Conservation (phyloP, 2,329 filamentous ascomycete genomes). For the Aspergillus fischeri region DNA sequence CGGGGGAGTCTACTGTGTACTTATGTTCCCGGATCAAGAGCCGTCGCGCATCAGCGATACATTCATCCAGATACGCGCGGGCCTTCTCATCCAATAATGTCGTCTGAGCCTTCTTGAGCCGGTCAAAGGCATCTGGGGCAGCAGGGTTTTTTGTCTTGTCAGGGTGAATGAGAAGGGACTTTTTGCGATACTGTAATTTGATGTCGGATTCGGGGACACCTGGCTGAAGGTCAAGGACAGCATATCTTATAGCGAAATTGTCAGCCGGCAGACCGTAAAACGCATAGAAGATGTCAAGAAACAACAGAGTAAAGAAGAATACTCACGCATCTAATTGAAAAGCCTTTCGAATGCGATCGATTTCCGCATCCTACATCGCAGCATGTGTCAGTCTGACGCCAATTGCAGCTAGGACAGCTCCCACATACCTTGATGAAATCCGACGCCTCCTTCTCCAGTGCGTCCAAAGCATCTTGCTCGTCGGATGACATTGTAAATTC, state of each 20-base stretch:
- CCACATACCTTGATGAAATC: slow-evolving; percentile 77
- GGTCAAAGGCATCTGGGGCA: slow-evolving; percentile 93
- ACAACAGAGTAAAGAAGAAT: background rate
- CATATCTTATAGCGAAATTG: slow-evolving; percentile 57
- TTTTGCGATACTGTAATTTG: slow-evolving; percentile 89
- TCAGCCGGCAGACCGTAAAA: slow-evolving; percentile 1
- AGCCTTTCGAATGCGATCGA: slow-evolving; percentile 86
- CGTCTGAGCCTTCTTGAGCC: slow-evolving; percentile 89
- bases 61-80: slow-evolving; percentile 81
- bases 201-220: slow-evolving; percentile 95
- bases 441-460: slow-evolving; percentile 77
- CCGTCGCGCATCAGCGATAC: slow-evolving; percentile 92
- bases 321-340: slow-evolving; percentile 73
- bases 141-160: slow-evolving; percentile 92
- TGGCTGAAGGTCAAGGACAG: slow-evolving; percentile 90
- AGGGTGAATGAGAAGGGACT: slow-evolving; percentile 97
- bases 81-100: slow-evolving; percentile 92
- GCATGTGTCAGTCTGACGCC: slow-evolving; percentile 14
- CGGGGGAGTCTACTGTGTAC: slow-evolving; percentile 82
- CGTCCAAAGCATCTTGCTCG: slow-evolving; percentile 72
- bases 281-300: background rate
- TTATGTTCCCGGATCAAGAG: slow-evolving; percentile 91
- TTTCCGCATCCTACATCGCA: slow-evolving; percentile 73
- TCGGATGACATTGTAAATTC: slow-evolving; percentile 49
- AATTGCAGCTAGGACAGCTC: background rate